These are phyloP conservation scores for Xylaria scruposa DNA, from an alignment of 495 filamentous ascomycete species.

Conservation along the genomic window DNA sequence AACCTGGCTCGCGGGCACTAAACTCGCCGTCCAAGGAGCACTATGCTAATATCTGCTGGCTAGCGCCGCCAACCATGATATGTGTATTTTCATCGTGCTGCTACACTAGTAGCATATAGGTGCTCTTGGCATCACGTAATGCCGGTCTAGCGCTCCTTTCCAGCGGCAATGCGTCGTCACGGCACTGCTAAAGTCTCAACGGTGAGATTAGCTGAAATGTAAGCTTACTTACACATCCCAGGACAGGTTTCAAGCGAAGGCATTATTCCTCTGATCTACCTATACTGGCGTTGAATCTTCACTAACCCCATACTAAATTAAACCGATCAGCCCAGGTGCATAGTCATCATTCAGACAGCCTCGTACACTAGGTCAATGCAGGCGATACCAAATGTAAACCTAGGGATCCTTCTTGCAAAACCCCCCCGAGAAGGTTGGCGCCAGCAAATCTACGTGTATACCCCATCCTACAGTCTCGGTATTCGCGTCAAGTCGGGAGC, in stretches of 20 bases:
- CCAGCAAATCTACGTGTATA: background rate
- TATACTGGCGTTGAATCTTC: background rate
- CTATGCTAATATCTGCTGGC: background rate
- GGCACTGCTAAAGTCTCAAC: background rate
- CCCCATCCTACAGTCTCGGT: background rate
- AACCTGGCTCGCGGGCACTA: constrained; percentile 12
- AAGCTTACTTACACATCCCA: constrained; percentile 20
- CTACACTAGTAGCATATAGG: background rate
- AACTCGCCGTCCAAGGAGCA: background rate
- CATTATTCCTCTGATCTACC: background rate
- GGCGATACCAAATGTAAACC: background rate
- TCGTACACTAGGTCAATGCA: background rate
- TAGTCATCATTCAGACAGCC: background rate
- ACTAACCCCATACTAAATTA: background rate
- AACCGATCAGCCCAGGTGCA: background rate
- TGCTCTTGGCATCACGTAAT: constrained; percentile 23
- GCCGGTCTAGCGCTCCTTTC: background rate
- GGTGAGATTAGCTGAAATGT: constrained; percentile 1
- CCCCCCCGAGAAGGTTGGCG: background rate
- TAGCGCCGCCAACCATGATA: background rate
- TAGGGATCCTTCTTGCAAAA: background rate
- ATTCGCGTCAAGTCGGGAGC: background rate
- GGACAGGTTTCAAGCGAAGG: constrained; percentile 4
- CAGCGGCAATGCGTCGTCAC: constrained; percentile 13
- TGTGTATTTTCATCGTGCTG: background rate